A percentile compares a stretch with the other conserved stretches of the same genome.
These are phyloP conservation scores for Smithsoniella earleae DNA, from an alignment of 163 green algal genomes.

Conservation along the genomic window DNA sequence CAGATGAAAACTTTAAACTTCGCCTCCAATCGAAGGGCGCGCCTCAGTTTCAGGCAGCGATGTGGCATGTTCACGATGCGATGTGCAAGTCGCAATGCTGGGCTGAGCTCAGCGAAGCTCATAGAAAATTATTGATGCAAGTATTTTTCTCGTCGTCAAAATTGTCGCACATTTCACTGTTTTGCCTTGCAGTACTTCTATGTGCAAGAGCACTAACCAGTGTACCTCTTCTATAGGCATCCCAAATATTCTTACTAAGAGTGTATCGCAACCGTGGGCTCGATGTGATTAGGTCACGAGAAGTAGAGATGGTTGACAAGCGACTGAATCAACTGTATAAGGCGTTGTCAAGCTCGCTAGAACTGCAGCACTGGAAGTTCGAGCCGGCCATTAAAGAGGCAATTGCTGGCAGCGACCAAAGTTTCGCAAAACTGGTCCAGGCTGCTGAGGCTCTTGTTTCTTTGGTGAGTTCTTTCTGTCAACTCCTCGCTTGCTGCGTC, in stretches of 20 bases:
- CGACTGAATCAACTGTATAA: background rate
- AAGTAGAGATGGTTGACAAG: background rate
- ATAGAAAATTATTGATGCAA: constrained; percentile 13
- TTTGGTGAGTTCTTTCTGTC: background rate
- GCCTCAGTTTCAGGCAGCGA: background rate
- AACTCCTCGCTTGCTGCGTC: background rate
- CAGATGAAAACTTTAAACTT: background rate
- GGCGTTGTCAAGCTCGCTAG: constrained; percentile 24
- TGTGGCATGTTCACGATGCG: constrained; percentile 26
- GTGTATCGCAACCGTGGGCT: background rate
- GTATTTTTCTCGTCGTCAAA: no score
- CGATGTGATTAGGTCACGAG: background rate
- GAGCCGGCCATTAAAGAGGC: constrained; percentile 6
- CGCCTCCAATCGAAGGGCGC: background rate
- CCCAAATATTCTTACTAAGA: constrained; percentile 6
- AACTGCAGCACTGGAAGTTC: constrained; percentile 24
- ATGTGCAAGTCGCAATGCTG: background rate
- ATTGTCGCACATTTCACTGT: background rate
- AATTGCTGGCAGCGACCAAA: constrained; percentile 22
- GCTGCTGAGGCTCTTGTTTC: constrained; percentile 15
- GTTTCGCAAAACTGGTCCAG: constrained; percentile 6
- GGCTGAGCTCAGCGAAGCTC: background rate
- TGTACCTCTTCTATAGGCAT: background rate
- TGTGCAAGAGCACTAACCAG: background rate
- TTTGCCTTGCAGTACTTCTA: background rate